Conservation (phyloP, 306 rosid species). For the Rubus idaeus region DNA sequence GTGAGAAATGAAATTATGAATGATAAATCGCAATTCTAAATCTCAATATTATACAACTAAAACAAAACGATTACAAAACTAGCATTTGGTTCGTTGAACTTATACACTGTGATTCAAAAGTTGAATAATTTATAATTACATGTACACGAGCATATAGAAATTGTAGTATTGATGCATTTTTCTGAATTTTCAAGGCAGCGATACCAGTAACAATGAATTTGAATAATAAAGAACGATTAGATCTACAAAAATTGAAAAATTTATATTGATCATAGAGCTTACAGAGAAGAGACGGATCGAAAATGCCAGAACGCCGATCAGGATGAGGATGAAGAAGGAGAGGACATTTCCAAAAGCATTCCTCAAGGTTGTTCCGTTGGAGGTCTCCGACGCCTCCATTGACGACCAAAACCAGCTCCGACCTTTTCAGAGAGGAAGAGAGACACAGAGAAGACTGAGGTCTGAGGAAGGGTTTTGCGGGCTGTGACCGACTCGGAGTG, state of each 20-base stretch:
- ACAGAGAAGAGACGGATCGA: slow-evolving; percentile 99
- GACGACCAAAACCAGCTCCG: slow-evolving; percentile 61
- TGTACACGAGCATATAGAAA: not conserved
- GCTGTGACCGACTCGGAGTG: slow-evolving; percentile 18
- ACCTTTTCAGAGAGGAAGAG: slow-evolving; percentile 22
- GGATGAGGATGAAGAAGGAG: slow-evolving; percentile 77
- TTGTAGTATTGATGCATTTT: not conserved
- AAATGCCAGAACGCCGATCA: slow-evolving; percentile 97
- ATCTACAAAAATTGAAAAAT: slow-evolving; percentile 37
- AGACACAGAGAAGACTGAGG: slow-evolving; percentile 17
- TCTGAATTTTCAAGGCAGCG: slow-evolving; percentile 1
- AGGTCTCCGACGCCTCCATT: slow-evolving; percentile 85
- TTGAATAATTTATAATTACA: not conserved
- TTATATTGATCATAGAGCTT: slow-evolving; percentile 44
- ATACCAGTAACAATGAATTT: slow-evolving; percentile 12
- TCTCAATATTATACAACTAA: not conserved
- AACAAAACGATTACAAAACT: not conserved
- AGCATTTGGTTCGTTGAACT: too few relatives aligned
- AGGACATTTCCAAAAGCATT: slow-evolving; percentile 85
- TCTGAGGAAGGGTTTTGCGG: slow-evolving; percentile 31
- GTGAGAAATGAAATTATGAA: slow-evolving; percentile 11
- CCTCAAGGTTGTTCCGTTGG: slow-evolving; percentile 48
- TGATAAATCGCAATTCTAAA: not conserved
- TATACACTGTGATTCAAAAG: not conserved
- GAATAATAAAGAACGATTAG: slow-evolving; percentile 19